Evolutionary conservation across 192 early-diverging fungal genomes (phyloP), one percentile per base, ranked within the genome.

Genomic region (Coemansia sp.): DNA sequence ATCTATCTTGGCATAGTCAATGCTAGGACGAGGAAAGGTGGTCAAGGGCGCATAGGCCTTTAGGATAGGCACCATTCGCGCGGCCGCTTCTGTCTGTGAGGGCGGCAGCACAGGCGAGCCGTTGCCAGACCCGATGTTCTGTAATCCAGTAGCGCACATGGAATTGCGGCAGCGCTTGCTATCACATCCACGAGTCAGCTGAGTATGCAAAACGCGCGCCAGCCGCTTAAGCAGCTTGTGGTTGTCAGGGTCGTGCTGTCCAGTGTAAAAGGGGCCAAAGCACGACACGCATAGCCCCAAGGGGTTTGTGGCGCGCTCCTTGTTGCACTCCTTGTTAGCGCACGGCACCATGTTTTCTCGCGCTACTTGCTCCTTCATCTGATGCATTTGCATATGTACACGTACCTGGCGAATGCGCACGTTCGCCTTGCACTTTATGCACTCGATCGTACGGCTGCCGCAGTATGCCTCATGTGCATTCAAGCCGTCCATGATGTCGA

Each of bases 341-440:
- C 95, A 97, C 1, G 86, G 86, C 3, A 86, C 53, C 66, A 85
- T 90, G 62, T 72, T 82, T 26, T 86, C 88, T 31, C 84, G 84
- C 50, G 84, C 74, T n/a, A 42, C 36, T 23, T 52, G 41, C 18
- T 72, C 78, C 48, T 56, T 57, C 20, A 87, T 82, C 48, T 88
- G 87, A 78, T 94, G 91, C 35, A 92, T 73, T 52, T 83, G 79
- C 34, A 85, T 85, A 72, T 97, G 93, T 1, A 86, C 75, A 34
- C 84, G 86, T 0, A 95, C 85, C 61, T 95, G 90, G 75, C 92
- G 94, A 61, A 97, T 85, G 33, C 85, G 83, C 14, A 95, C 88
- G 20, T 84, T 80, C 37, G 81, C 65, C 3, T 84, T 70, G 70
- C 95, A 97, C 67, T 91, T 90, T 43, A 84, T 83, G 68, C 94